phyloP scores from a whole-genome alignment of 257 asterid species.

The Coffea eugenioides region DNA sequence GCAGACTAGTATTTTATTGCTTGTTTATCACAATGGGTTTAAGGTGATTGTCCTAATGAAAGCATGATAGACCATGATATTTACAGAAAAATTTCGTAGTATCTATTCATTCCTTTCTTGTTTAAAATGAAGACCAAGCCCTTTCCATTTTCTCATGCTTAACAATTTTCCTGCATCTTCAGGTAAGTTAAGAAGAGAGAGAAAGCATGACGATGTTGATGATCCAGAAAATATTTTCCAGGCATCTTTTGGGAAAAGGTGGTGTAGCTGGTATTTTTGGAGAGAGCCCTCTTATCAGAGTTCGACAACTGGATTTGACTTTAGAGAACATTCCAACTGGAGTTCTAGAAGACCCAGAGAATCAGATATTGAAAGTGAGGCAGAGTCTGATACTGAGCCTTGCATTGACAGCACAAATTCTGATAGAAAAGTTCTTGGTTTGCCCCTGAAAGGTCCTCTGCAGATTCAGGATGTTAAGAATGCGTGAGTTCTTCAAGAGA shows the following conservation, averaged over 20 bases:
- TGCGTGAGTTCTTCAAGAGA: conserved; percentile 62
- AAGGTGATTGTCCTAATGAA: background rate
- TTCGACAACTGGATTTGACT: conserved; percentile 37
- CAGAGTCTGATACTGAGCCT: conserved; percentile 31
- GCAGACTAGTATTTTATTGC: background rate
- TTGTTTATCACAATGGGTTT: background rate
- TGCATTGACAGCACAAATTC: conserved; percentile 37
- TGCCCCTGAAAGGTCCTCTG: conserved; percentile 70
- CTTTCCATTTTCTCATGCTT: background rate
- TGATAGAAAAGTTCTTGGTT: conserved; percentile 69
- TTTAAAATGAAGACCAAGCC: background rate
- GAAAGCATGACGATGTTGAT: conserved; percentile 36
- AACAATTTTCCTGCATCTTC: conserved; percentile 14
- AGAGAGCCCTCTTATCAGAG: conserved; percentile 27
- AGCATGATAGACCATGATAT: background rate
- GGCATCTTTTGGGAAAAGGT: conserved; percentile 49
- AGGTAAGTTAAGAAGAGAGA: conserved; percentile 53
- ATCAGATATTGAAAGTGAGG: conserved; percentile 36
- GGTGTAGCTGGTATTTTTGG: conserved; percentile 52
- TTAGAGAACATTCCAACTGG: conserved; percentile 42
- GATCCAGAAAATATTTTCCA: conserved; percentile 47
- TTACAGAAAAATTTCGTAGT: background rate
- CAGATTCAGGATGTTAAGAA: conserved; percentile 73
- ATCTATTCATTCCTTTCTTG: background rate
- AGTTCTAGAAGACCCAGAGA: conserved; percentile 30